phyloP scores from a whole-genome alignment of 805 yeast species.

The Ogataea pini region DNA sequence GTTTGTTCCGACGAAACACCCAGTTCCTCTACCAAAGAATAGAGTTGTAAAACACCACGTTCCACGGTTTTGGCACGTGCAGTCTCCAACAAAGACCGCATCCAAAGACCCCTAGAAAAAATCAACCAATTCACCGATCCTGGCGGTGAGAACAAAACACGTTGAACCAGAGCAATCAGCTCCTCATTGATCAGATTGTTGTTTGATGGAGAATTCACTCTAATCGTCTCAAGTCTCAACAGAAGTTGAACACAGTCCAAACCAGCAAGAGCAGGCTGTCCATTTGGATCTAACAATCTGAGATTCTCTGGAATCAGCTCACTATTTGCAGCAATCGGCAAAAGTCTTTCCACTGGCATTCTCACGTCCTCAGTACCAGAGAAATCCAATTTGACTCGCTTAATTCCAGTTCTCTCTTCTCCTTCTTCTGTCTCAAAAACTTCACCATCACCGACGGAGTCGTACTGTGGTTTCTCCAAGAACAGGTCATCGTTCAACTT shows the following conservation, averaged over 20 bases:
- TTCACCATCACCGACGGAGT: conserved; percentile 53
- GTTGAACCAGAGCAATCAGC: conserved; percentile 68
- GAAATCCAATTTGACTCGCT: conserved; percentile 44
- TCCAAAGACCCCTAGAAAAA: conserved; percentile 84
- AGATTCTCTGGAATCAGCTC: conserved; percentile 63
- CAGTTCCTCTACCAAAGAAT: conserved; percentile 84
- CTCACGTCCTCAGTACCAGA: conserved; percentile 18
- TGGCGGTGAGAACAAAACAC: conserved; percentile 60
- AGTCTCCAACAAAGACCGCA: conserved; percentile 81
- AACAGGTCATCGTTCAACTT: conserved; percentile 73
- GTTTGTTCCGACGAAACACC: conserved; percentile 62
- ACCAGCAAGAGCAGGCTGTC: conserved; percentile 71
- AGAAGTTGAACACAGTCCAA: conserved; percentile 75
- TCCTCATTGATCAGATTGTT: conserved; percentile 79
- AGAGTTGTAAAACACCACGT: conserved; percentile 91
- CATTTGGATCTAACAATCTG: conserved; percentile 68
- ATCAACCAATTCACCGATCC: conserved; percentile 68
- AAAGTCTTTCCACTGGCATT: conserved; percentile 40
- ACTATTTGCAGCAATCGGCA: conserved; percentile 64
- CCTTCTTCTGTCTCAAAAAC: conserved; percentile 35
- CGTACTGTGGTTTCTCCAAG: conserved; percentile 73
- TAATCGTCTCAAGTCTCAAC: conserved; percentile 61
- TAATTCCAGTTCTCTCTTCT: conserved; percentile 40
- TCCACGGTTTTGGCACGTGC: conserved; percentile 83
- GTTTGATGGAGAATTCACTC: conserved; percentile 70